Evolutionary conservation across 495 filamentous ascomycete genomes (phyloP).

Genomic region (Pyrenula massariospora): DNA sequence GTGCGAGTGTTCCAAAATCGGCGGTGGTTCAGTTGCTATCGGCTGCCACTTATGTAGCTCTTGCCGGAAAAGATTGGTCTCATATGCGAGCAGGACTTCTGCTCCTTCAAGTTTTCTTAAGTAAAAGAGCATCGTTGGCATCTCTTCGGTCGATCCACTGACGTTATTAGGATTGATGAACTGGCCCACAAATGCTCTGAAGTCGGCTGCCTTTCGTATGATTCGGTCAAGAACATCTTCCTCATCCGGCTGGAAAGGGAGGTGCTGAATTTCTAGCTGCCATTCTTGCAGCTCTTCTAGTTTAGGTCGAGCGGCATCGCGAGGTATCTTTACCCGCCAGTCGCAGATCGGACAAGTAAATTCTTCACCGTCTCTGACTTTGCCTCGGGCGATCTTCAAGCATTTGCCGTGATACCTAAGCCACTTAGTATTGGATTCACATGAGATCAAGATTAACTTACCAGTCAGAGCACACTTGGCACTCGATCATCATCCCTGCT

Average conservation of each 20-base stretch:
- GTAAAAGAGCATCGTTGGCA: conserved; percentile 88
- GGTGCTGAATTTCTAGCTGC: conserved; percentile 67
- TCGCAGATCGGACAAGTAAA: conserved; percentile 99
- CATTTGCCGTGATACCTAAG: conserved; percentile 93
- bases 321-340: conserved; percentile 93
- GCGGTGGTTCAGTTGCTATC: conserved; percentile 73
- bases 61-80: conserved; percentile 95
- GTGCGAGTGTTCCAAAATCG: conserved; percentile 69
- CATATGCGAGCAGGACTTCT: conserved; percentile 80
- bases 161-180: conserved; percentile 59
- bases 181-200: conserved; percentile 68
- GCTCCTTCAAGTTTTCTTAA: conserved; percentile 97
- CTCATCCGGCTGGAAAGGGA: conserved; percentile 96
- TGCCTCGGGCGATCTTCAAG: conserved; percentile 92
- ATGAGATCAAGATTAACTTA: conserved; percentile 36
- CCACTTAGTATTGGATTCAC: conserved; percentile 7
- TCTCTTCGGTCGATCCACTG: conserved; percentile 72
- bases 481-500: conserved; percentile 99
- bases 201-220: conserved; percentile 69
- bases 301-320: conserved; percentile 94
- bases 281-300: conserved; percentile 82
- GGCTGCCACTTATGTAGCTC: conserved; percentile 95
- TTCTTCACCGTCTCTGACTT: conserved; percentile 95
- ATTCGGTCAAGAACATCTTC: conserved; percentile 75
- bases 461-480: conserved; percentile 96